Percentiles rank a stretch among this genome's conserved stretches.
Conservation (phyloP, 192 early-diverging fungal genomes). For the Irineochytrium annulatum region DNA sequence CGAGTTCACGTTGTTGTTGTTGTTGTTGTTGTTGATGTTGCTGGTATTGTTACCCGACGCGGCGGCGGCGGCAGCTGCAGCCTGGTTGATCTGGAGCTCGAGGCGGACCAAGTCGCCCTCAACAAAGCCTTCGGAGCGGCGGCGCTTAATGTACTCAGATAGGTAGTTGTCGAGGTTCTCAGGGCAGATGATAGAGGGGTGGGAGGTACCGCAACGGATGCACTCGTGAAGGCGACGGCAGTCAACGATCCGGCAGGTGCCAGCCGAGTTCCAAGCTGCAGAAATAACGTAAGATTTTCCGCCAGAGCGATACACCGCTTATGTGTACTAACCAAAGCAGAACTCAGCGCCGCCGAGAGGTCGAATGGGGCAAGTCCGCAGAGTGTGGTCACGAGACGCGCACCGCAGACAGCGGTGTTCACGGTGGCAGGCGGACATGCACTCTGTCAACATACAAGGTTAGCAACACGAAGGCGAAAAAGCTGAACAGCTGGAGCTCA, state of each 20-base stretch:
- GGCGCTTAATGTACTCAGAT: slow-evolving; percentile 19
- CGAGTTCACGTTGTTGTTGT: neutral
- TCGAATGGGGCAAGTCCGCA: slow-evolving; percentile 28
- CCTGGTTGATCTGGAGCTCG: slow-evolving; percentile 21
- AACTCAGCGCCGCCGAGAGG: slow-evolving; percentile 25
- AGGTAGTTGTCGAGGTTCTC: slow-evolving; percentile 29
- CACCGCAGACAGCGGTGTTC: slow-evolving; percentile 32
- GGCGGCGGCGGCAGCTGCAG: slow-evolving; percentile 1
- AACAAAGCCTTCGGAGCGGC: slow-evolving; percentile 17
- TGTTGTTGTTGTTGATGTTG: neutral
- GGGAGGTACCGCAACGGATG: slow-evolving; percentile 28
- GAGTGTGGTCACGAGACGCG: slow-evolving; percentile 23
- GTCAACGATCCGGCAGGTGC: slow-evolving; percentile 27
- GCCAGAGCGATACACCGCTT: no score
- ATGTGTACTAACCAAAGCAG: slow-evolving; percentile 22
- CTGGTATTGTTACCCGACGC: neutral
- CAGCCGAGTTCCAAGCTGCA: slow-evolving; percentile 29
- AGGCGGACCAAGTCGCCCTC: slow-evolving; percentile 17
- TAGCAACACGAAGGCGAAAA: slow-evolving; percentile 2
- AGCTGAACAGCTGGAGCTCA: neutral
- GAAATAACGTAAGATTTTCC: neutral
- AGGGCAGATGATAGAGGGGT: slow-evolving; percentile 30
- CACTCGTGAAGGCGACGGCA: slow-evolving; percentile 29
- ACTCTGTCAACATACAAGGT: slow-evolving; percentile 10
- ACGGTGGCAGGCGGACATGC: slow-evolving; percentile 18